Percentiles rank a stretch among this genome's conserved stretches.
phyloP scores from a whole-genome alignment of 2,329 filamentous ascomycete species.

The Eurotiales sp. region DNA sequence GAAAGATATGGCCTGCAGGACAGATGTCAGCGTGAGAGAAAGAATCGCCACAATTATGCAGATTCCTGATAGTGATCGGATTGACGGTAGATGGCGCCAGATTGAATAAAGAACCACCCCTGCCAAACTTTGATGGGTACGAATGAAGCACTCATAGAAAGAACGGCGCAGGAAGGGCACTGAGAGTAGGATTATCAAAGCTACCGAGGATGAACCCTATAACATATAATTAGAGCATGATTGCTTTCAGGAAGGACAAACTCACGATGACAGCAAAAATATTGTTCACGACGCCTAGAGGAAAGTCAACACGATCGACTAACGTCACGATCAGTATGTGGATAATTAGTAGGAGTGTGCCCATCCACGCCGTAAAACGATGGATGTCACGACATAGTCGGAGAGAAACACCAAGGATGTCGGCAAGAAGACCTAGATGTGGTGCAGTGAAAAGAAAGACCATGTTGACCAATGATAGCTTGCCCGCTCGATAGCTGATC shows the following conservation, averaged over 20 bases:
- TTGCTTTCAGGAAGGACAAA: background rate
- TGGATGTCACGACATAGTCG: slow-evolving; percentile 18
- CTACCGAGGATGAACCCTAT: slow-evolving; percentile 18
- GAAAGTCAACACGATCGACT: too few relatives aligned
- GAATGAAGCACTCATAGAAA: slow-evolving; percentile 26
- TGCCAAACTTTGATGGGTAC: slow-evolving; percentile 20
- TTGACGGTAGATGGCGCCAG: slow-evolving; percentile 21
- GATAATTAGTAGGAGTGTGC: slow-evolving; percentile 17
- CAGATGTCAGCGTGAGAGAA: slow-evolving; percentile 17
- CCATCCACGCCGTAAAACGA: slow-evolving; percentile 20
- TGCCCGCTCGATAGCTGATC: slow-evolving; percentile 10
- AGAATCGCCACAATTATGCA: slow-evolving; percentile 21
- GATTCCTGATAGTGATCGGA: slow-evolving; percentile 13
- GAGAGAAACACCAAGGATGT: slow-evolving; percentile 19
- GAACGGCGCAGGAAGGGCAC: slow-evolving; percentile 19
- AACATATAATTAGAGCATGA: too few relatives aligned
- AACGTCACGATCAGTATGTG: too few relatives aligned
- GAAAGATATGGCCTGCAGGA: slow-evolving; percentile 19
- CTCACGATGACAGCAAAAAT: slow-evolving; percentile 10
- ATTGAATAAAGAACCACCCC: slow-evolving; percentile 20
- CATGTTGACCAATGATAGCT: slow-evolving; percentile 21
- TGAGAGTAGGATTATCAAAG: slow-evolving; percentile 19
- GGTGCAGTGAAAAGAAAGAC: slow-evolving; percentile 18
- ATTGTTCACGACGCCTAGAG: too few relatives aligned
- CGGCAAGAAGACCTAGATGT: slow-evolving; percentile 19